Percentiles rank a stretch among this genome's conserved stretches.
These are phyloP conservation scores for Glaciozyma martinii DNA, from an alignment of 768 basidiomycete species.

Conservation along the genomic window DNA sequence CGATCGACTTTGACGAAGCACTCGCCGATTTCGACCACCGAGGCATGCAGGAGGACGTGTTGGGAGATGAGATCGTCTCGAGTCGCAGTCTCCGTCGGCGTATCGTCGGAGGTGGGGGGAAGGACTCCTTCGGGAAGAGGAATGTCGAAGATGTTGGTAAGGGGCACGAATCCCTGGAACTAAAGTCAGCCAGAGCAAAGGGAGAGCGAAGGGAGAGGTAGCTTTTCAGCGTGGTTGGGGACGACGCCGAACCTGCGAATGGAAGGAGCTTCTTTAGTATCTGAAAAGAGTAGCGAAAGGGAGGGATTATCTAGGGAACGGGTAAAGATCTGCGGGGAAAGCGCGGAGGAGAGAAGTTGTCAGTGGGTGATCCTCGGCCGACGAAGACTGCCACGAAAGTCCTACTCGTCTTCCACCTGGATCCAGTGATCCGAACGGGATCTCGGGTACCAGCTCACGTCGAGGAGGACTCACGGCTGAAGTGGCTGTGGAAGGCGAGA, in stretches of 20 bases:
- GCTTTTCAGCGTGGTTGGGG: conserved; percentile 32
- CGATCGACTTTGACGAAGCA: conserved; percentile 32
- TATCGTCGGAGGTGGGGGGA: neutral
- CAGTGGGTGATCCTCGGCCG: neutral
- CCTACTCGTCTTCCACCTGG: neutral
- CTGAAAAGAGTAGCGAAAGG: no score
- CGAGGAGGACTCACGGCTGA: conserved; percentile 25
- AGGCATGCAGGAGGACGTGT: conserved; percentile 30
- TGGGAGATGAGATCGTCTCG: conserved; percentile 1
- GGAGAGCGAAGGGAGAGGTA: no score
- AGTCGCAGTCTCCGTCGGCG: neutral
- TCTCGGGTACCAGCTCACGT: neutral
- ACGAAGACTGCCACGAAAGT: neutral
- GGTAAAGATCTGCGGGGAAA: conserved; percentile 30
- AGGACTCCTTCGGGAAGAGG: neutral
- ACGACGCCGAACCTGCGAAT: conserved; percentile 27
- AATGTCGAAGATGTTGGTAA: neutral
- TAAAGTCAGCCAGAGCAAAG: no score
- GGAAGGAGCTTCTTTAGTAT: neutral
- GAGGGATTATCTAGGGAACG: conserved; percentile 26
- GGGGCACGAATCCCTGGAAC: neutral
- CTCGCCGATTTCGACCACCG: conserved; percentile 18
- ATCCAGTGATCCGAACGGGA: neutral
- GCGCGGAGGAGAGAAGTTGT: neutral
- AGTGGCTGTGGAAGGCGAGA: no score